These are phyloP conservation scores for Cucurbita moschata DNA, from an alignment of 306 rosid species.

Conservation along the genomic window DNA sequence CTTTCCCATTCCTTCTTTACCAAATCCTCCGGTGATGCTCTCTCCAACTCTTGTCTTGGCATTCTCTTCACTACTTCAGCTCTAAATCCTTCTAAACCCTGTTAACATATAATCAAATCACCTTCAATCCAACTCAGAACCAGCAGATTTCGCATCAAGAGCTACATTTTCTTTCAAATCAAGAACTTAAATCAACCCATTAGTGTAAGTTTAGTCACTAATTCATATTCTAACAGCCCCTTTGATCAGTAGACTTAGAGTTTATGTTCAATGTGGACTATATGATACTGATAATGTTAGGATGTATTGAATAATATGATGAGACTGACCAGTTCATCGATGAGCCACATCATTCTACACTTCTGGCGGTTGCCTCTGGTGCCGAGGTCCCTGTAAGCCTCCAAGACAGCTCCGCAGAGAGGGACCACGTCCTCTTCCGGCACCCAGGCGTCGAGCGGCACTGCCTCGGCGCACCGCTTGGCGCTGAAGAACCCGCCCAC, in stretches of 20 bases:
- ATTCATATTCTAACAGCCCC: not conserved
- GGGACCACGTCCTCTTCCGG: constrained; percentile 63
- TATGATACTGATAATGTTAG: not conserved
- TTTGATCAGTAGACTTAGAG: constrained; percentile 12
- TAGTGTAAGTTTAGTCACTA: not conserved
- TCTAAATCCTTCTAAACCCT: constrained; percentile 91
- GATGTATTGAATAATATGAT: not conserved
- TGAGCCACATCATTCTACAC: constrained; percentile 95
- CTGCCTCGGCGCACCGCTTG: constrained; percentile 75
- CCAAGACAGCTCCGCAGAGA: constrained; percentile 63
- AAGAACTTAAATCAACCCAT: not conserved
- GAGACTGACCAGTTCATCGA: constrained; percentile 67
- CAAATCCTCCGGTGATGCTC: constrained; percentile 59
- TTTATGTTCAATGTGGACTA: no score
- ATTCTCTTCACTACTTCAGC: constrained; percentile 82
- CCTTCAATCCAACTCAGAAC: not conserved
- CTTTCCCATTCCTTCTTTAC: constrained; percentile 69
- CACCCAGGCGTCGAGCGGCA: constrained; percentile 96
- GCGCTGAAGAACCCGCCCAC: constrained; percentile 97
- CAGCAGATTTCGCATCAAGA: not conserved
- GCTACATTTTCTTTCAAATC: no score
- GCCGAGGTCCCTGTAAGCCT: constrained; percentile 86
- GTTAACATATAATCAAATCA: not conserved
- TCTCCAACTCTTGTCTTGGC: constrained; percentile 41
- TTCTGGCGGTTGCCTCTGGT: constrained; percentile 77